Percentiles rank a stretch among this genome's conserved stretches.
These are phyloP conservation scores for Trypanosoma avium DNA, from an alignment of 208 protist species.

Conservation along the genomic window DNA sequence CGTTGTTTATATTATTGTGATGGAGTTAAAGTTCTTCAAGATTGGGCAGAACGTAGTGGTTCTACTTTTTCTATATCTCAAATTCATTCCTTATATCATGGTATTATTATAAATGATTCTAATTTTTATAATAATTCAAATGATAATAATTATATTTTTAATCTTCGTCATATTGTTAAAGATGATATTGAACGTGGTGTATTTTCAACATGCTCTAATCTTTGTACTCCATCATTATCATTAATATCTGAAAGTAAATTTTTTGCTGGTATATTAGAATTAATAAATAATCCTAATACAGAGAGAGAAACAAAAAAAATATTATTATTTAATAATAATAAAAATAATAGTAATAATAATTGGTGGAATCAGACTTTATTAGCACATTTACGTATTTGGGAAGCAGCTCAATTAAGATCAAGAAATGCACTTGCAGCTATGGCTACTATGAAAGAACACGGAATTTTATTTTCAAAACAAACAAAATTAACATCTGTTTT, in stretches of 20 bases:
- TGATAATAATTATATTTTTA: constrained; percentile 15
- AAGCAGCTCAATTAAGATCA: constrained; percentile 37
- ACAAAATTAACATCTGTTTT: constrained; percentile 37
- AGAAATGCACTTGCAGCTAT: constrained; percentile 46
- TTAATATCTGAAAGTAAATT: constrained; percentile 19
- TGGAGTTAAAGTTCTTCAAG: constrained; percentile 10
- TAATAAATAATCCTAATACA: constrained; percentile 18
- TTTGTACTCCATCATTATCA: constrained; percentile 8
- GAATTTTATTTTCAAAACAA: constrained; percentile 51
- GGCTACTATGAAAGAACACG: constrained; percentile 65
- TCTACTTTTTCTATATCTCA: constrained; percentile 16
- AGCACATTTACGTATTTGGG: constrained; percentile 24
- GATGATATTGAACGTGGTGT: constrained; percentile 30
- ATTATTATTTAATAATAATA: neutral
- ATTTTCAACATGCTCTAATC: constrained; percentile 21
- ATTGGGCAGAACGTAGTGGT: constrained; percentile 13
- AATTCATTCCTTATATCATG: constrained; percentile 26
- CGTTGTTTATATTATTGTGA: constrained; percentile 24
- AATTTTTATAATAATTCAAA: neutral
- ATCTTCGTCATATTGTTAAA: constrained; percentile 13
- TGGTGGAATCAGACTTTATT: constrained; percentile 19
- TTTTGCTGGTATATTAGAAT: constrained; percentile 21
- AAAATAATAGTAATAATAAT: neutral
- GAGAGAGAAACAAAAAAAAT: neutral
- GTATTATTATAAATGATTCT: constrained; percentile 8